Percentiles rank a stretch among this genome's conserved stretches.
These are phyloP conservation scores for Blumeriella jaapii DNA, from an alignment of 2,329 filamentous ascomycete species.

Conservation along the genomic window DNA sequence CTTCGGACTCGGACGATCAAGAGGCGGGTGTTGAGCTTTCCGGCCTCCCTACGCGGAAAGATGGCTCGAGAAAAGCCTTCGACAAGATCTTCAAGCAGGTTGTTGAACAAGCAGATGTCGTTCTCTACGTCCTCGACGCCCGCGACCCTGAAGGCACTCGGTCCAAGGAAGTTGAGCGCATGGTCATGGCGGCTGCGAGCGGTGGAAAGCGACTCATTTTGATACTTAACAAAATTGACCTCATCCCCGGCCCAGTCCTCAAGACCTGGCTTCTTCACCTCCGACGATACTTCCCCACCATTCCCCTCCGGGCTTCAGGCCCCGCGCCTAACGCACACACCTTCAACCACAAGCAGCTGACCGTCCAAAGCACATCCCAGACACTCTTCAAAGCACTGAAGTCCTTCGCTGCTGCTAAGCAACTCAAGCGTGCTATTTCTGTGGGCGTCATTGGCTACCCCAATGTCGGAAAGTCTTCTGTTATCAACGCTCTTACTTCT, in stretches of 20 bases:
- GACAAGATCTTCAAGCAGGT: conserved; percentile 96
- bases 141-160: conserved; percentile 84
- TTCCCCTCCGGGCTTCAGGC: conserved; percentile 76
- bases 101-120: conserved; percentile 76
- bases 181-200: conserved; percentile 77
- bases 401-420: conserved; percentile 69
- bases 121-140: conserved; percentile 88
- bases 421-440: conserved; percentile 79
- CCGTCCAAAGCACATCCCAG: conserved; percentile 73
- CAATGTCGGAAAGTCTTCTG: conserved; percentile 92
- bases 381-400: conserved; percentile 84
- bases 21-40: conserved; percentile 39
- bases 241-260: conserved; percentile 71
- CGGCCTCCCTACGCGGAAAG: conserved; percentile 39
- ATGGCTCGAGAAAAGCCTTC: conserved; percentile 72
- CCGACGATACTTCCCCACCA: conserved; percentile 77
- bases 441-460: conserved; percentile 93
- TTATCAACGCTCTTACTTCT: conserved; percentile 84
- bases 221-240: conserved; percentile 90
- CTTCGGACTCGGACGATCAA: conserved; percentile 35
- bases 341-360: conserved; percentile 86
- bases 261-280: conserved; percentile 78
- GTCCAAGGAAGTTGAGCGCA: conserved; percentile 80
- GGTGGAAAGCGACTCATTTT: conserved; percentile 83
- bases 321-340: conserved; percentile 76